Evolutionary conservation across 495 filamentous ascomycete species (phyloP), one percentile per base, ranked within the genome.

Genomic region (Lepraria neglecta): DNA sequence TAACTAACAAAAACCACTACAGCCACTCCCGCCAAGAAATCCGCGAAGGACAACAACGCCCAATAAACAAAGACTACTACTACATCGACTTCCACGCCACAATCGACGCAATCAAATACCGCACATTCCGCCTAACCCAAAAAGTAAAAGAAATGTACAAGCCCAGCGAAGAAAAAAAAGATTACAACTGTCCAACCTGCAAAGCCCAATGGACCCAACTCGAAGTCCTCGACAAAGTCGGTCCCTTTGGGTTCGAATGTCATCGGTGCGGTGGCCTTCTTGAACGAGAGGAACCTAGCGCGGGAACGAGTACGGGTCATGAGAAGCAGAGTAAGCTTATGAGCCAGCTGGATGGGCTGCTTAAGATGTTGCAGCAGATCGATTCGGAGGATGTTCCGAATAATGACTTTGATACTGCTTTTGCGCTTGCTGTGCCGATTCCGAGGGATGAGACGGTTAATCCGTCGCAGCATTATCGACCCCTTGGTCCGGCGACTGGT

Each of bases 81-180:
- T 99, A 88, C 75, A 90, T 99, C 74, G 90, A 96, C 69, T 91
- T 94, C 67, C 90, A 92, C 57, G 89, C 88, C 43, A 89, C 91
- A 59, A 88, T 99, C 71, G 94, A 99, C 73, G 91, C 91, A 15
- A 91, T 96, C 77, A 99, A 99, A 69, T 99, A 87, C 77, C 87
- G 89, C 65, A 85, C 96, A 57, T 90, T 90, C 71, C 82, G 83
- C 54, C 77, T 96, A 60, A 90, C 90, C 57, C 87, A 90, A 69
- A 84, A 83, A 24, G 90, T 97, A 64, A 90, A 96, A 70, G 80
- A 82, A 15, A 85, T 87, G 60, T 87, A 89, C 59, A 85, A 86
- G 33, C 89, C 90, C 2, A 84, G 82, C 31, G 83, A 86, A 35
- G 95, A 97, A 70, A 84, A 87, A 66, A 96, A 96, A 73, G 92